Evolutionary conservation across 106 monocot species (phyloP), one percentile per base, ranked within the genome.

Genomic region (Dendrobium catenatum): DNA sequence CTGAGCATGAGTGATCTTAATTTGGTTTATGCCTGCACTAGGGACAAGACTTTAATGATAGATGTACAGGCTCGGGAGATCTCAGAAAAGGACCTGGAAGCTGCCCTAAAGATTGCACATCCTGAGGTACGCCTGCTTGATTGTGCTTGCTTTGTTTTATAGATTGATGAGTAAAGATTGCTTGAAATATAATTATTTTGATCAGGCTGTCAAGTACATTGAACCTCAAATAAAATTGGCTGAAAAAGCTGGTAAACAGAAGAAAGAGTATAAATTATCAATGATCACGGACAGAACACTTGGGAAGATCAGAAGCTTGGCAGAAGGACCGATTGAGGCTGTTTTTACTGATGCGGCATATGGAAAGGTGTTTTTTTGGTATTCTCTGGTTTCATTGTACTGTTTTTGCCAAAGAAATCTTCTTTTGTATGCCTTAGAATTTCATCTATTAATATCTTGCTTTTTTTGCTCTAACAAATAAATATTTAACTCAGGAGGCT

Each of bases 21-120:
- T 78, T 86, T 99, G 87, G 89, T 99, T 9, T 99, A 99, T 90
- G 99, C 99, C 6, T 99, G 99, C 86, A 93, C 95, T 59, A 68
- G 83, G 75, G 99, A 99, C 84, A 95, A 86, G 81, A 93, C 95
- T 75, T 75, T 99, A 68, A 99, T 99, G 99, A 99, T 99, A 76
- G 99, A 99, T 86, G 95, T 95, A 48, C 99, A 99, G 75, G 99
- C 99, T 43, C 89, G 95, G 77, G 99, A 93, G 86, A 95, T 99
- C 66, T 86, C 99, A 40, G 99, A 99, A 82, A 91, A 80, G 41
- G 99, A 99, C 76, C 87, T 99, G 49, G 80, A 93, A 84, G 84
- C 90, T 82, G 95, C 87, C 55, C 70, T 99, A 66, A 92, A 82
- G 77, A 89, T 87, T 64, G 99, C 99, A 80, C 99, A 99, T 86